Base-by-base conservation (phyloP, 225 moss, liverwort and hornwort species). In the Marchantia polymorpha region DNA sequence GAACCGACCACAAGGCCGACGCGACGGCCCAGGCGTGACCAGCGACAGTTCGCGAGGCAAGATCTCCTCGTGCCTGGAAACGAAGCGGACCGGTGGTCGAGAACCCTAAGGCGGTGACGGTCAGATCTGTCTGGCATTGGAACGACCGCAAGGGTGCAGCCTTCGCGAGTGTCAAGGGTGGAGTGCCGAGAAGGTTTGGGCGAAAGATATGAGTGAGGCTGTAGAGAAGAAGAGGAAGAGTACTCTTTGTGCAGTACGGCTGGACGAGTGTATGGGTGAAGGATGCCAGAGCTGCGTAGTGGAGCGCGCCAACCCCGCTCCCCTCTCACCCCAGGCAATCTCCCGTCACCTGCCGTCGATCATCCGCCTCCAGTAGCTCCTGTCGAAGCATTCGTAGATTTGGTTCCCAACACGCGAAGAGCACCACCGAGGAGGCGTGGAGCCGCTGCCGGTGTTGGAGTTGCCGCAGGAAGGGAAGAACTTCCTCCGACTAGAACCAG, bases 221-320 rank as follows among this genome's bases (percentile, higher is more conserved):
- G 81, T 77, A 77, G 85, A 82, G 81, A 77, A 74, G 75, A 76
- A 75, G 86, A 81, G 84, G 85, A 84, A 81, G 76, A 81, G 81
- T 81, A 78, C 85, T 83, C 79, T 83, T 77, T 80, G 75, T 74
- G 86, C 80, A 78, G 77, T 72, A 81, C 81, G 83, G 77, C 79
- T 79, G 81, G 87, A 78, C 78, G 85, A 81, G 94, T 96, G 96
- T 83, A 99, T 99, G 99, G 99, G 99, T 95, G 93, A 99, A 99
- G 94, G 99, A 99, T 99, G 99, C 95, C 99, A 96, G 96, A 99
- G 99, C 93, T 99, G 99, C 95, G 95, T 89, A 99, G 99, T 92
- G 99, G 99, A 95, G 99, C 99, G 91, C 99, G 99, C 93, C 99
- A 99, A 91, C 91, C 99, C 85, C 93, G 92, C 93, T 91, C 93